These are phyloP conservation scores for Balakata baccata DNA, from an alignment of 345 rosid species.

Conservation along the genomic window DNA sequence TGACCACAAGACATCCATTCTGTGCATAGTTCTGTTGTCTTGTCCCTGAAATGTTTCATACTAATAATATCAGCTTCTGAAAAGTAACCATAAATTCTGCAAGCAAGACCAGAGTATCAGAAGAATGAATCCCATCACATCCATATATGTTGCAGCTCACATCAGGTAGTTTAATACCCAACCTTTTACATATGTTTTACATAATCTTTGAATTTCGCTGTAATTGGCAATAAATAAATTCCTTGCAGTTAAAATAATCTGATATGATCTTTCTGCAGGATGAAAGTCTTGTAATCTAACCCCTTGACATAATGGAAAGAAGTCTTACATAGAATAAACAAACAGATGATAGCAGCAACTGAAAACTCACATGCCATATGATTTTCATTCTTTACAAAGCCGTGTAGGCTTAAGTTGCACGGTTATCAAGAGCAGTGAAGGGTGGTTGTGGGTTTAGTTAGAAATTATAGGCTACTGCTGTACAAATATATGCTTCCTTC, in stretches of 20 bases:
- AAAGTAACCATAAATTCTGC: too few species aligned
- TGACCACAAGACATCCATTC: conserved; percentile 97
- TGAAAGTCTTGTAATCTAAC: neutral
- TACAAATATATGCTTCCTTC: neutral
- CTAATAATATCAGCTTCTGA: conserved; percentile 4
- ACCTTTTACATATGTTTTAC: too few species aligned
- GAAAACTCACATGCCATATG: neutral
- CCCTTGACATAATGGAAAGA: neutral
- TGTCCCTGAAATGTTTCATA: conserved; percentile 56
- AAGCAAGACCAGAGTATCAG: too few species aligned
- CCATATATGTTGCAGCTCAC: too few species aligned
- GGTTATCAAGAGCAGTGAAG: too few species aligned
- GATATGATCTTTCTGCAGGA: neutral
- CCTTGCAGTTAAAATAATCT: neutral
- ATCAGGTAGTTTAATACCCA: too few species aligned
- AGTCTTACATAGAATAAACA: neutral
- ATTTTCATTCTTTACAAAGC: neutral
- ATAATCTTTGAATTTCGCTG: too few species aligned
- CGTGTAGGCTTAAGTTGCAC: too few species aligned
- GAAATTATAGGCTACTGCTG: neutral
- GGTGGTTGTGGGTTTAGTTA: neutral
- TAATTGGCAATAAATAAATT: neutral
- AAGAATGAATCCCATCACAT: too few species aligned
- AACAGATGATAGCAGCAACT: neutral
- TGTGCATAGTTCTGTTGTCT: conserved; percentile 62